Base-by-base conservation (phyloP, 2,329 filamentous ascomycete genomes). In the Colletotrichum liaoningense region DNA sequence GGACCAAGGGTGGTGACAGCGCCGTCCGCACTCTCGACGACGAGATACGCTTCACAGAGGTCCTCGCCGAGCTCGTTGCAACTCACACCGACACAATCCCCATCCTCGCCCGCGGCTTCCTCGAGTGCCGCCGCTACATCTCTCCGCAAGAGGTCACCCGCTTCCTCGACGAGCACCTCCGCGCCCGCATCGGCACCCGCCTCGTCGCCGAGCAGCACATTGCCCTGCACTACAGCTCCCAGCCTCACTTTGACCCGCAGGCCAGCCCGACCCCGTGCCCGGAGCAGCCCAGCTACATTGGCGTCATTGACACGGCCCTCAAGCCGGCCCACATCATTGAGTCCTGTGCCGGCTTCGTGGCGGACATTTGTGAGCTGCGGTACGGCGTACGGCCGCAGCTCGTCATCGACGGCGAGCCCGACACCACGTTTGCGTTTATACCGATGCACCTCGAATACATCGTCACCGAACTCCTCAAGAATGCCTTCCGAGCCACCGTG, bases 401-500 rank as follows among this genome's bases (percentile, higher is more conserved):
- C 78, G 85, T 92, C 59, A 93, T 99, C 78, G 93, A 95, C 76
- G 97, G 97, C 76, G 93, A 97, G 80, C 92, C 93, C 0, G 92
- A 93, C 64, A 95, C 95, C n/a, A 93, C 92, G 0, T 97, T 99
- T 80, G 95, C 96, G 24, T 97, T 97, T 79, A 93, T 99, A 9
- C 97, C 97, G 16, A 97, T 97, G 81, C 97, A 99, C 82, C 89
- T 99, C 28, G 96, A 98, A 83, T 99, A 99, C 82, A 98, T 99
- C 76, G 90, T 98, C 76, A 99, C 96, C 0, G 97, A 99, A 83
- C 88, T 99, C 1, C 89, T 99, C 72, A 99, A 99, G 83, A 99
- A 99, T 80, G 94, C 95, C 1, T 99, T 98, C 85, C 91, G 97
- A 56, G 96, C 97, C 4, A 97, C 95, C 0, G 92, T 98, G 11